Evolutionary conservation across 2,329 filamentous ascomycete species (phyloP), one percentile per base, ranked within the genome.

Genomic region (Didymella sp.): DNA sequence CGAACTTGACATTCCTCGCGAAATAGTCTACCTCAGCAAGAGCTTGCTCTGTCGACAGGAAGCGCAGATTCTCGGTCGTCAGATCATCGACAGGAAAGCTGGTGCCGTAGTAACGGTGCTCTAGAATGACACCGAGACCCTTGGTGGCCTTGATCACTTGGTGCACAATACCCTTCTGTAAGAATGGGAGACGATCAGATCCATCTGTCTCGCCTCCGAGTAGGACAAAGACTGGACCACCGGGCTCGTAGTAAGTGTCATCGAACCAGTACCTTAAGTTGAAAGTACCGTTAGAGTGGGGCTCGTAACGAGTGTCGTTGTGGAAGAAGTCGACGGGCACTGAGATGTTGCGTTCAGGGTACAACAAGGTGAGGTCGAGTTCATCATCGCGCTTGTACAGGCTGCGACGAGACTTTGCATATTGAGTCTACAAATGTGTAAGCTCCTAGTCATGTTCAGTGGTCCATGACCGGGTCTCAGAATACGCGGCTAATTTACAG

Each of bases 71-170:
- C 70, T 89, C 78, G 0, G 86, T 88, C 0, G 83, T 83, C 19
- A 94, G 80, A 67, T 93, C 83, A 1, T 81, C 73, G 0, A 85
- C 84, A 0, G 91, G 91, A 51, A 88, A 87, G 71, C 89, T 93
- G 12, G 81, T 82, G 53, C 92, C 92, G 70, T 96, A 96, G 80
- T 96, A 96, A 27, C 92, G 86, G 70, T 96, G 92, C 78, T 96
- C 92, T 2, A 96, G 82, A 43, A 96, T 84, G 2, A 96, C 89
- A 3, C 88, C 91, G 24, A 96, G 77, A 1, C 92, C 92, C 54
- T 87, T 79, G 2, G 72, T 75, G 0, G 88, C 89, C 64, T 88
- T 79, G 3, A 88, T 84, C 17, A 96, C 80, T 62, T 91, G 83
- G 31, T 87, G 82, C 0, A 91, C 80, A 49, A 96, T 89, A 49